Evolutionary conservation across 345 rosid species (phyloP), one percentile per base, ranked within the genome.

Genomic region (Aquilaria yunnanensis): DNA sequence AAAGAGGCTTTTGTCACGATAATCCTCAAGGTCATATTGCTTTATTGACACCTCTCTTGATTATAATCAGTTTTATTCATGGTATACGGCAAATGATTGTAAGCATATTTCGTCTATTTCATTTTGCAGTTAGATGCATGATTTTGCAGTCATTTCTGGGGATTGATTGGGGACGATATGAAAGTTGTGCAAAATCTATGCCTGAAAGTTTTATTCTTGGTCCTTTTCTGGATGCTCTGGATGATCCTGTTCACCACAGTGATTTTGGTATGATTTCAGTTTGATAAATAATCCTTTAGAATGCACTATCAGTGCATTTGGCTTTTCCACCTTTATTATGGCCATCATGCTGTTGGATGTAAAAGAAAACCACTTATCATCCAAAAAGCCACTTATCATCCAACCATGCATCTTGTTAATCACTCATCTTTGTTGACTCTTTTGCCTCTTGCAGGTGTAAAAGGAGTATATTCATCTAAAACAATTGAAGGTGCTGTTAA

Each of bases 131-230:
- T 67, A 85, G 98, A 82, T 84, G 97, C 90, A 80, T 89, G 77
- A 79, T 90, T 73, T 75, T 93, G 96, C 87, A 90, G 68, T 93
- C 96, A 10, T 93, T 93, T 83, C 60, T 86, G 77, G 84, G 82
- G 51, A 80, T 93, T 6, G 80, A 86, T 47, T 93, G 97, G 97
- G 72, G 29, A 67, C 83, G 68, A 46, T 83, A 81, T 64, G 77
- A 83, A 63, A 73, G 75, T 52, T 70, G 80, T 75, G 84, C 80
- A 57, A 81, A 71, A 66, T 81, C 81, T 43, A 81, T 90, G 75
- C 87, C 90, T 61, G 80, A 83, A 71, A 80, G 77, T 57, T 93
- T 93, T 70, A 63, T 90, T 70, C 92, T 90, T 57, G 92, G 96
- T 67, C 80, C 97, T 62, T 81, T 93, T 56, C 67, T 93, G 64